These are phyloP conservation scores for Fusarium napiforme DNA, from an alignment of 2,329 filamentous ascomycete genomes.

Conservation along the genomic window DNA sequence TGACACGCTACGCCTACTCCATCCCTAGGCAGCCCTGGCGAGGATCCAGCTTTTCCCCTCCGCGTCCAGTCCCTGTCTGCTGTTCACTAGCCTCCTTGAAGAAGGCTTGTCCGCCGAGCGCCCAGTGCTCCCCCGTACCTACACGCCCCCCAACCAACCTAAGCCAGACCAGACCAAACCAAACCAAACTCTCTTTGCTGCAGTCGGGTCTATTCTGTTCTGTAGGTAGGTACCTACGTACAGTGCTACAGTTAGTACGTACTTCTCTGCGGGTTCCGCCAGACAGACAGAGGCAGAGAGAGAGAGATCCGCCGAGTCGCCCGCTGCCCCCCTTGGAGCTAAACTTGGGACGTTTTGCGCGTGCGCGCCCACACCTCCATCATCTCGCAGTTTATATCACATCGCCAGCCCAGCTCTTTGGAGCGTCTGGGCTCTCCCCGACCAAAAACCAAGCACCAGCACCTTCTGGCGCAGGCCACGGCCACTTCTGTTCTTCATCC, in stretches of 20 bases:
- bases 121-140: constrained; percentile 33
- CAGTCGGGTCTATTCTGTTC: constrained; percentile 1
- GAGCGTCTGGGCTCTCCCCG: constrained; percentile 39
- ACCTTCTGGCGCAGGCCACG: constrained; percentile 37
- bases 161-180: constrained; percentile 7
- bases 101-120: constrained; percentile 38
- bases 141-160: constrained; percentile 27
- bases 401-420: constrained; percentile 44
- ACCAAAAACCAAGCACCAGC: constrained; percentile 39
- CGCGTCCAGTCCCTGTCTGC: constrained; percentile 36
- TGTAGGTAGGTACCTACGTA: neutral
- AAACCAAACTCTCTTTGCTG: constrained; percentile 20
- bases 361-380: constrained; percentile 44
- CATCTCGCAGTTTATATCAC: constrained; percentile 44
- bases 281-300: constrained; percentile 20
- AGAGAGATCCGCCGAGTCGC: constrained; percentile 38
- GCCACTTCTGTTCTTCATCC: constrained; percentile 25
- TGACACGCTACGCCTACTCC: constrained; percentile 33
- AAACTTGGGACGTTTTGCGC: constrained; percentile 44
- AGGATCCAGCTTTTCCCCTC: constrained; percentile 39
- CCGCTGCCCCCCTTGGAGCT: constrained; percentile 40
- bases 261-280: constrained; percentile 27
- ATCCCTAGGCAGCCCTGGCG: constrained; percentile 20
- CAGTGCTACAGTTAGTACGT: constrained; percentile 18
- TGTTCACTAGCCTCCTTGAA: constrained; percentile 38